Evolutionary conservation across 2,329 filamentous ascomycete genomes (phyloP), one percentile per base, ranked within the genome.

Genomic region (Fusarium udum): DNA sequence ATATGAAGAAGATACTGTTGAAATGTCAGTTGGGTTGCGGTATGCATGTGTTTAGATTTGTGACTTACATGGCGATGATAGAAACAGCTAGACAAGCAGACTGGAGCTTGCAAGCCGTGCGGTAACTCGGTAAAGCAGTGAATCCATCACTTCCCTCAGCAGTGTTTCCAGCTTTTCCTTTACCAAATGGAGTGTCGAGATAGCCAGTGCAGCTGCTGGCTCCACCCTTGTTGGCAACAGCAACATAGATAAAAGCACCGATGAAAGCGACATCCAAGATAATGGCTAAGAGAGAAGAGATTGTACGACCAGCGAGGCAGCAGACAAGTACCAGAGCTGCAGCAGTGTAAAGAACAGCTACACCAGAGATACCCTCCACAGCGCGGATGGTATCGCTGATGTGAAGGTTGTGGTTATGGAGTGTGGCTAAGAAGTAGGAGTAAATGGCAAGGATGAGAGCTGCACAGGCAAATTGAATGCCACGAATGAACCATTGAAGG

Each of bases 391-490:
- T 92, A 75, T 82, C 89, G 24, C 88, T 85, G 74, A 95, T 95
- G 65, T 78, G 64, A 20, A 91, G 81, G 75, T 90, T 78, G 82
- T 94, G 90, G 78, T 92, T 89, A 70, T 88, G 81, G 20, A 95
- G 88, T 14, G 92, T 88, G 14, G 92, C 90, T 56, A 98, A 89
- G 87, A 95, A 97, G 87, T 97, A 97, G 56, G 91, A 92, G 86
- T 92, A 95, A 78, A 96, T 89, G 75, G 89, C 92, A 70, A 98
- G 88, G 69, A 95, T 88, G 74, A 97, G 87, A 67, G 87, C 90
- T 14, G 92, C 87, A 81, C 90, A 93, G 79, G 89, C 86, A 82
- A 97, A 92, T 78, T 94, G 90, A 64, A 97, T 83, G 73, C 88
- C 83, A 75, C 95, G 93, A 78, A 97, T 85, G 80, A 92, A 87